These are phyloP conservation scores for Volvox africanus DNA, from an alignment of 139 green algal species.

Conservation along the genomic window DNA sequence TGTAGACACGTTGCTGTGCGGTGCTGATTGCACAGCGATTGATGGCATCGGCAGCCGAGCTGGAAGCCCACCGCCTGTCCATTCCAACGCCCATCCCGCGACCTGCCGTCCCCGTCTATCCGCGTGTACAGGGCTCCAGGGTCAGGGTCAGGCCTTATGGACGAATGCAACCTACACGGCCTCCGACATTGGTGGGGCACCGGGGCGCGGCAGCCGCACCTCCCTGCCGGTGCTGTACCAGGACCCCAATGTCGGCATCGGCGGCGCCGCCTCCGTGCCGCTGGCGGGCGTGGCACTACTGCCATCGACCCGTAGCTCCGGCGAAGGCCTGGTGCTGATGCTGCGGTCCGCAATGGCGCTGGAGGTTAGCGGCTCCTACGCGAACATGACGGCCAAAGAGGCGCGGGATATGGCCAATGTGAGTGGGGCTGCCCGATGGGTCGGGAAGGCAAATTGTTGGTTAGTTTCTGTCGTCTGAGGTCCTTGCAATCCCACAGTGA, in stretches of 20 bases:
- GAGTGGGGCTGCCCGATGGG: background rate
- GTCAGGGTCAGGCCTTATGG: no score
- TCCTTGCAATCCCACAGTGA: no score
- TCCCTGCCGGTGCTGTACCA: background rate
- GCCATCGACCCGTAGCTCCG: background rate
- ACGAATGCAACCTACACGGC: background rate
- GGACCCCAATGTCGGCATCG: background rate
- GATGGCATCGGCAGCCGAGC: no score
- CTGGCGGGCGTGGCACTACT: background rate
- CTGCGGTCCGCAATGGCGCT: conserved; percentile 5
- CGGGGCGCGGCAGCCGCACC: background rate
- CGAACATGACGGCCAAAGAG: conserved; percentile 23
- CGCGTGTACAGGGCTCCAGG: no score
- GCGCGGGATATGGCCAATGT: conserved; percentile 12
- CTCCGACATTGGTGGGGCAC: background rate
- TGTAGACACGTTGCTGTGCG: no score
- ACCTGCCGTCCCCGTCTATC: no score
- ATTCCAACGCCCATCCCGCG: no score
- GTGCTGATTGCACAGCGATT: no score
- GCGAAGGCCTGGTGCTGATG: background rate
- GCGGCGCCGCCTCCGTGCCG: background rate
- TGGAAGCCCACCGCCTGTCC: no score
- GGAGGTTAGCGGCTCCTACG: background rate
- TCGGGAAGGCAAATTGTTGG: background rate
- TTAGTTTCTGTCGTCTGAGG: no score